These are phyloP conservation scores for Kwoniella botswanensis DNA, from an alignment of 768 basidiomycete species.

Conservation along the genomic window DNA sequence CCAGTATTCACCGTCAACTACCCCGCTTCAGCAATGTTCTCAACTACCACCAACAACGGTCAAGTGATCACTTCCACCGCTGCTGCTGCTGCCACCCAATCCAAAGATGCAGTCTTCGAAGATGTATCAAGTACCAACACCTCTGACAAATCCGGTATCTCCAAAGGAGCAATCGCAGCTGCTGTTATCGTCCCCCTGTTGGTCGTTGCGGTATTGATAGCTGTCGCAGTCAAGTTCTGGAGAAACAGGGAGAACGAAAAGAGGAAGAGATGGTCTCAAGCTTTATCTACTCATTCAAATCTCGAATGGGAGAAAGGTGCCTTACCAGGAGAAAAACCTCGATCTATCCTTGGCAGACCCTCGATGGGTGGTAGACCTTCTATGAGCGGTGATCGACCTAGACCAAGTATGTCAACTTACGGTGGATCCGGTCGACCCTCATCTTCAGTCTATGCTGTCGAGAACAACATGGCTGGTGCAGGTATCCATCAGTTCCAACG, in stretches of 20 bases:
- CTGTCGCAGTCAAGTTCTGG: slow-evolving; percentile 54
- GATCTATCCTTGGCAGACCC: slow-evolving; percentile 46
- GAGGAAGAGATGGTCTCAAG: slow-evolving; percentile 55
- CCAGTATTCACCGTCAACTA: slow-evolving; percentile 56
- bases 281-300: slow-evolving; percentile 51
- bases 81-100: slow-evolving; percentile 47
- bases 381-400: slow-evolving; percentile 27
- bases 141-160: slow-evolving; percentile 35
- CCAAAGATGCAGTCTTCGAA: slow-evolving; percentile 51
- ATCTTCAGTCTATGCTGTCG: slow-evolving; percentile 49
- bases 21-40: slow-evolving; percentile 44
- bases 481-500: slow-evolving; percentile 38
- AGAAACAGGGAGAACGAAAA: slow-evolving; percentile 53
- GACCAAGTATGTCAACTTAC: slow-evolving; percentile 36
- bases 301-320: slow-evolving; percentile 57
- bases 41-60: slow-evolving; percentile 45
- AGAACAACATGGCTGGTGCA: slow-evolving; percentile 56
- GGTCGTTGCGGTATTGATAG: slow-evolving; percentile 41
- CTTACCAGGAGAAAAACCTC: slow-evolving; percentile 40
- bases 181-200: slow-evolving; percentile 56
- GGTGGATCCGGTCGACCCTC: slow-evolving; percentile 33
- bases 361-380: slow-evolving; percentile 30
- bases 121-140: slow-evolving; percentile 37
- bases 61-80: slow-evolving; percentile 42
- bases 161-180: slow-evolving; percentile 55